Conservation (phyloP, 805 yeast genomes). For the Cyberlindnera euphorbiiphila region DNA sequence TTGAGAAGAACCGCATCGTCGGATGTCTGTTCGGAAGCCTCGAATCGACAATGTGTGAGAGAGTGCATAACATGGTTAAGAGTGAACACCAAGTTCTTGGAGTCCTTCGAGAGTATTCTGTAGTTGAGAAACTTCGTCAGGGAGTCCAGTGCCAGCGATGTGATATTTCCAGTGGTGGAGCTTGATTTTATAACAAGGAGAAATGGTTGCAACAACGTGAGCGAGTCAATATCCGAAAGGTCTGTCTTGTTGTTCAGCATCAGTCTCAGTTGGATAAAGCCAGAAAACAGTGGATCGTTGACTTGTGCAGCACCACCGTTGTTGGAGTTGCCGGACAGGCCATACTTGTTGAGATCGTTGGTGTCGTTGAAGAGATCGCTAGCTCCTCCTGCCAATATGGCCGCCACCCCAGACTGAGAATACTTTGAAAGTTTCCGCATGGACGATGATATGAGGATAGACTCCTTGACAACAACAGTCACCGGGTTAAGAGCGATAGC, state of each 20-base stretch:
- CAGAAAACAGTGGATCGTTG: conserved; percentile 65
- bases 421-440: conserved; percentile 84
- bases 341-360: conserved; percentile 33
- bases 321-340: conserved; percentile 16
- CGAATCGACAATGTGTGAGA: conserved; percentile 90
- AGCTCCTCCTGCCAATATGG: conserved; percentile 66
- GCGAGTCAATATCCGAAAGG: conserved; percentile 58
- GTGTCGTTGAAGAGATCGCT: conserved; percentile 46
- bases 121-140: conserved; percentile 69
- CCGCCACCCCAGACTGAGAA: conserved; percentile 77
- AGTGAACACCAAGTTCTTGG: conserved; percentile 53
- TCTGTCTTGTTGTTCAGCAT: conserved; percentile 55
- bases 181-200: conserved; percentile 78
- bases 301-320: conserved; percentile 25
- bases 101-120: conserved; percentile 53
- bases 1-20: conserved; percentile 89
- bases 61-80: conserved; percentile 61
- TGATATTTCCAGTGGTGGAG: conserved; percentile 79
- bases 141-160: conserved; percentile 75
- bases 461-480: conserved; percentile 83
- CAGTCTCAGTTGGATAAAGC: conserved; percentile 73
- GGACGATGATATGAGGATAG: conserved; percentile 79
- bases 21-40: conserved; percentile 86
- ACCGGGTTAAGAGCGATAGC: conserved; percentile 61
- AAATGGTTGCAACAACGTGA: conserved; percentile 82